Percentiles rank a stretch among this genome's conserved stretches.
These are phyloP conservation scores for Crithidia expoeki DNA, from an alignment of 208 protist species.

Conservation along the genomic window DNA sequence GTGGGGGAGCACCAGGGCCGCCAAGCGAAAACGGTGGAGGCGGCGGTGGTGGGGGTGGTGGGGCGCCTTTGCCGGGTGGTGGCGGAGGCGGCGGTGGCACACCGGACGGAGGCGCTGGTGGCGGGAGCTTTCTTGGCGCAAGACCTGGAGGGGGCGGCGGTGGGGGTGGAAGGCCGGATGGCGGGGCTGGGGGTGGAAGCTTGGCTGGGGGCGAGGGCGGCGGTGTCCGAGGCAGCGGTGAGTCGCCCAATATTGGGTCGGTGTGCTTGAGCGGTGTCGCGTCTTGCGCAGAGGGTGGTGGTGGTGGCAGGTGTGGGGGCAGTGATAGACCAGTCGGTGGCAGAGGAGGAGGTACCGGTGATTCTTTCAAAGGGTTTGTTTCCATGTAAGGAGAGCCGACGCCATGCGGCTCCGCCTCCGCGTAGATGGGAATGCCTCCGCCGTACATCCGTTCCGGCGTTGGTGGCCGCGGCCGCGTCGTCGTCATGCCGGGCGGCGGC, in stretches of 20 bases:
- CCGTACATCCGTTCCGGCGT: conserved; percentile 51
- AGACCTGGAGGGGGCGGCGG: conserved; percentile 17
- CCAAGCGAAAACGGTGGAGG: conserved; percentile 22
- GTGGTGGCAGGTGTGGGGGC: conserved; percentile 10
- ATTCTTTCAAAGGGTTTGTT: not conserved
- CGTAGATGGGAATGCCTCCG: conserved; percentile 31
- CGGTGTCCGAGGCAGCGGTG: conserved; percentile 32
- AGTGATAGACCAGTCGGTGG: not conserved
- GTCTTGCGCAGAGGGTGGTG: not conserved
- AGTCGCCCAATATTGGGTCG: conserved; percentile 23
- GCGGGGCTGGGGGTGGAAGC: conserved; percentile 24
- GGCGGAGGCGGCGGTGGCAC: conserved; percentile 18
- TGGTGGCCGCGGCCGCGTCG: conserved; percentile 21
- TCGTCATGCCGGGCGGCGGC: conserved; percentile 13
- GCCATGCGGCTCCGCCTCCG: not conserved
- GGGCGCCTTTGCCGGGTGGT: not conserved
- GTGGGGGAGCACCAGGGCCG: conserved; percentile 30
- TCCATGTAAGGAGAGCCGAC: not conserved
- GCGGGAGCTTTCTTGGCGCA: conserved; percentile 9
- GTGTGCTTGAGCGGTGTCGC: conserved; percentile 18
- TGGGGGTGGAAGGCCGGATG: conserved; percentile 20
- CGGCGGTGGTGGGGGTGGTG: conserved; percentile 22
- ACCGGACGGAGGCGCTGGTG: conserved; percentile 32
- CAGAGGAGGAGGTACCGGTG: not conserved
- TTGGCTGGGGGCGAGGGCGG: conserved; percentile 27